Base-by-base conservation (phyloP, 768 basidiomycete genomes). In the Leucosporidium creatinivorum region DNA sequence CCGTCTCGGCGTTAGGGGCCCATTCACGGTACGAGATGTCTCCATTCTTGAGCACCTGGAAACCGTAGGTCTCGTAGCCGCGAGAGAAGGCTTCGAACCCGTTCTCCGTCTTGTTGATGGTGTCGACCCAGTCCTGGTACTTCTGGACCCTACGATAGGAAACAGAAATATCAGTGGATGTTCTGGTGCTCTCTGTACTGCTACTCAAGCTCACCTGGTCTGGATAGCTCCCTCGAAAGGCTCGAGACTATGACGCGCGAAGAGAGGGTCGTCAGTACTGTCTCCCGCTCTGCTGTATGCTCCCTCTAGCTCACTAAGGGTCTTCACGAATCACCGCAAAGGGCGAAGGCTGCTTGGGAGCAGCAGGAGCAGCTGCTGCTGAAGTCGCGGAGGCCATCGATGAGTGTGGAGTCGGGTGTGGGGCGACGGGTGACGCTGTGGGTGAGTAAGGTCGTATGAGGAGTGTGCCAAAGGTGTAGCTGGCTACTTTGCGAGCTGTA, bases 11-110 rank as follows among this genome's bases (percentile, higher is more conserved):
- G 73, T 89, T 89, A 0, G 96, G 93, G 13, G 96, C 94, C 96
- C 96, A 99, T 77, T 99, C 96, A 73, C 89, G 83, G 78, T 98
- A 98, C 12, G 83, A 79, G 36, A 98, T 84, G 33, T 86, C 82
- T 62, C 86, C 86, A 65, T 87, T 83, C 48, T 80, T 76, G 50
- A 81, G 81, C 51, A 91, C 84, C 66, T 88, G 86, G 73, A 99
- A 81, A 47, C 94, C 94, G 76, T 85, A 79, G 5, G 73, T 85
- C 69, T 85, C 81, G 79, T 90, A 93, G 3, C 90, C 90, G 75
- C 86, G 84, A 9, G 88, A 87, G 77, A 91, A 91, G 23, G 80
- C 80, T 33, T 88, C 87, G 71, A 86, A 84, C 25, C 96, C 94
- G 58, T 92, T 92, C 80, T 98, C 93, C 71, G 85, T 79, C 15